These are phyloP conservation scores for Linnemannia hyalina DNA, from an alignment of 192 early-diverging fungal species.

Conservation along the genomic window DNA sequence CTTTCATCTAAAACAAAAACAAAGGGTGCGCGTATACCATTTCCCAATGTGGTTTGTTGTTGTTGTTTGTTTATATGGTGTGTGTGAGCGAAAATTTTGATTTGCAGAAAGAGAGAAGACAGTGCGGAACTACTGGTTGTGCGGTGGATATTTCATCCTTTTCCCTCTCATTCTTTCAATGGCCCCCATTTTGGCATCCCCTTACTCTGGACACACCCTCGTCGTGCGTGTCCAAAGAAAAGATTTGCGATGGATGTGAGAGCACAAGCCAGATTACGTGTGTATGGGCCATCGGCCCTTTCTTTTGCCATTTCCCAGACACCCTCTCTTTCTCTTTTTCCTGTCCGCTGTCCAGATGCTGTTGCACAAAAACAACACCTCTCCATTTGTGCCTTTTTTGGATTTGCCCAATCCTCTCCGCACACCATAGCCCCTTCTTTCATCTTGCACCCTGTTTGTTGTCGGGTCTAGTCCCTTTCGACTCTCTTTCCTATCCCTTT, in stretches of 20 bases:
- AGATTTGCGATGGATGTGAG: neutral
- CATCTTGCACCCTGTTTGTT: too few relatives aligned
- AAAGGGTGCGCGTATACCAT: neutral
- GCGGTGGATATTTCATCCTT: neutral
- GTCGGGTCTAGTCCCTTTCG: neutral
- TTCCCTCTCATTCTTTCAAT: neutral
- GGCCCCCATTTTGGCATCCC: neutral
- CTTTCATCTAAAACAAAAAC: neutral
- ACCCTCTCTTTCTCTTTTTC: neutral
- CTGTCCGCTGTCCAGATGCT: neutral
- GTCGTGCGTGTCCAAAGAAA: neutral
- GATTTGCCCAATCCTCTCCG: neutral
- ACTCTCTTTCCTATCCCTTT: neutral
- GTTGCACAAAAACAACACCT: neutral
- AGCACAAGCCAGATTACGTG: neutral
- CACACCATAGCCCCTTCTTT: neutral
- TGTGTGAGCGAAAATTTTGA: neutral
- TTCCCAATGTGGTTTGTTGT: neutral
- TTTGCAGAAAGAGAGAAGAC: neutral
- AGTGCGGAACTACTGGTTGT: conserved; percentile 27
- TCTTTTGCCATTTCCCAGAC: conserved; percentile 17
- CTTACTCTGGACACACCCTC: neutral
- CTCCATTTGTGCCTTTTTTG: conserved; percentile 11
- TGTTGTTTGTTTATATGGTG: neutral
- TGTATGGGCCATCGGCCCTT: neutral